These are phyloP conservation scores for Populus alba DNA, from an alignment of 345 rosid genomes.

Conservation along the genomic window DNA sequence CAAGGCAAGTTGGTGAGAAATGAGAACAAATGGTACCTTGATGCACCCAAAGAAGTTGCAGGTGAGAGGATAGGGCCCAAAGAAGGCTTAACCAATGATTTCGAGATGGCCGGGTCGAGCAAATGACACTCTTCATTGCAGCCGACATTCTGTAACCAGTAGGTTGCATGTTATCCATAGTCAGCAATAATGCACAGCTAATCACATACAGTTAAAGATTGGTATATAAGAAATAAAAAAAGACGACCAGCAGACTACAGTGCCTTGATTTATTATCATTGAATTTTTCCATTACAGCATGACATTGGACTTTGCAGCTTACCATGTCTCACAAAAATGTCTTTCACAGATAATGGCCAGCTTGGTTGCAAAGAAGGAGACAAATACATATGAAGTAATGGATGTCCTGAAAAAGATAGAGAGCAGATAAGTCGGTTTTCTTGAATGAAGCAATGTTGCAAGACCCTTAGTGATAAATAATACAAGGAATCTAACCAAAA, in stretches of 20 bases:
- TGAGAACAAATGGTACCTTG: constrained; percentile 34
- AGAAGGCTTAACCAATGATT: constrained; percentile 35
- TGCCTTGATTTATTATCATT: not conserved
- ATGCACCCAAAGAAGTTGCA: constrained; percentile 48
- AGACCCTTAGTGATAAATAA: not conserved
- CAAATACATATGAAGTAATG: constrained; percentile 26
- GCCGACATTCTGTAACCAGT: constrained; percentile 47
- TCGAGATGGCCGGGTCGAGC: constrained; percentile 34
- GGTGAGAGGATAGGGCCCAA: constrained; percentile 37
- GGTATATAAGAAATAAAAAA: not conserved
- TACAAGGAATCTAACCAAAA: not conserved
- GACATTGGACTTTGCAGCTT: not conserved
- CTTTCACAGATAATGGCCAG: constrained; percentile 22
- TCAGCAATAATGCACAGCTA: not conserved
- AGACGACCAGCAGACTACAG: not conserved
- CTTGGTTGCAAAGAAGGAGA: constrained; percentile 33
- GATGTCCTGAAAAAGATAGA: constrained; percentile 34
- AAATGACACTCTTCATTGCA: constrained; percentile 42
- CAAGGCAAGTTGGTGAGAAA: not conserved
- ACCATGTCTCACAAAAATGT: constrained; percentile 31
- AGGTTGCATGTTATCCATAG: not conserved
- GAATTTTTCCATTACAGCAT: not conserved
- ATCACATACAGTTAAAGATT: not conserved
- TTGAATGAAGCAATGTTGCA: not conserved
- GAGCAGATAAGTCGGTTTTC: constrained; percentile 5